phyloP scores from a whole-genome alignment of 148 eudicot species.

The Camellia lanceoleosa region DNA sequence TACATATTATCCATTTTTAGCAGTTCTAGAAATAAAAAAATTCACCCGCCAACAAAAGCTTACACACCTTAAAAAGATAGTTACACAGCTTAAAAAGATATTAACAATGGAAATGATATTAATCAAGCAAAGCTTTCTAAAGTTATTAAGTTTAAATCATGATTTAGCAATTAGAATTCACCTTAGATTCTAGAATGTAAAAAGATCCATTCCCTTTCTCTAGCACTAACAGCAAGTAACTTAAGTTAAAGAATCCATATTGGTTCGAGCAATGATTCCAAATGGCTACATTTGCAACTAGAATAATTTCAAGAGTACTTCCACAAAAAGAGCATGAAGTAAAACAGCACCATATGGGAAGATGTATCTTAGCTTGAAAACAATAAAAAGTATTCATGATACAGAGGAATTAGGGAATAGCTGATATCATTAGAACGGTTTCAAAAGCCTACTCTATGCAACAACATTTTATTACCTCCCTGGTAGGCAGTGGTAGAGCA shows the following conservation, averaged over 20 bases:
- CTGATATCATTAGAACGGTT: background rate
- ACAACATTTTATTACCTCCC: constrained; percentile 38
- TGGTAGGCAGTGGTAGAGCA: constrained; percentile 58
- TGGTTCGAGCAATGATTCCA: background rate
- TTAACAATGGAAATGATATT: too few species aligned
- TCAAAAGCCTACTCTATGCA: background rate
- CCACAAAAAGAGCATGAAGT: background rate
- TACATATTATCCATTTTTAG: background rate
- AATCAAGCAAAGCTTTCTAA: too few species aligned
- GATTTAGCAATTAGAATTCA: background rate
- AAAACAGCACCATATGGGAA: background rate
- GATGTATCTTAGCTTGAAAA: background rate
- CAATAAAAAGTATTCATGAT: background rate
- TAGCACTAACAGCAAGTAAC: background rate
- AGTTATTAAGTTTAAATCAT: background rate
- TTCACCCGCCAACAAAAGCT: background rate
- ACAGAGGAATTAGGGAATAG: background rate
- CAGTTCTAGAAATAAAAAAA: background rate
- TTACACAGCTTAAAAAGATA: background rate
- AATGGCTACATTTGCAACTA: background rate
- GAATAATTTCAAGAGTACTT: background rate
- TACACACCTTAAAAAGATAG: background rate
- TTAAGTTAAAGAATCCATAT: background rate
- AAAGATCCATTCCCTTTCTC: background rate
- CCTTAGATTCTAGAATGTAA: background rate